phyloP scores from a whole-genome alignment of 2,329 filamentous ascomycete genomes.

The Xylaria sp. region DNA sequence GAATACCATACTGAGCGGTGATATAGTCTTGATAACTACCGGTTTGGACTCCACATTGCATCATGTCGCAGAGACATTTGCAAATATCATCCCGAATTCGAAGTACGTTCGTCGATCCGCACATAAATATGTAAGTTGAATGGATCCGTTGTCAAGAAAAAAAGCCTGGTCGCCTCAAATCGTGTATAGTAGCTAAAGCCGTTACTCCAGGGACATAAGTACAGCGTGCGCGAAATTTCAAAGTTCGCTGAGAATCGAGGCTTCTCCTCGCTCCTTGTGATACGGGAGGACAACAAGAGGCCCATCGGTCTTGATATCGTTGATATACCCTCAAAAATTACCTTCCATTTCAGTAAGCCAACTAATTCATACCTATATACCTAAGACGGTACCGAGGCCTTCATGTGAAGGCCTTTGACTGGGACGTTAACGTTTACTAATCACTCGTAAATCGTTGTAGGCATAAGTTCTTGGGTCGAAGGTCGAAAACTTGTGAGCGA shows the following conservation, averaged over 20 bases:
- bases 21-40: slow-evolving; percentile 82
- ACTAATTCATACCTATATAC: background rate
- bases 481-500: slow-evolving; percentile 72
- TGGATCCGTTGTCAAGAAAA: no score
- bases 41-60: slow-evolving; percentile 90
- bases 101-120: slow-evolving; percentile 88
- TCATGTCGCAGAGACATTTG: slow-evolving; percentile 80
- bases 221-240: slow-evolving; percentile 89
- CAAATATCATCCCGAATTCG: slow-evolving; percentile 83
- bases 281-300: slow-evolving; percentile 90
- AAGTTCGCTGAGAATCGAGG: slow-evolving; percentile 83
- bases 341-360: slow-evolving; percentile 80
- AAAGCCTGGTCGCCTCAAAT: background rate
- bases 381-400: background rate
- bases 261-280: slow-evolving; percentile 84
- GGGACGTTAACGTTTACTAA: slow-evolving; percentile 12
- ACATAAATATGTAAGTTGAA: slow-evolving; percentile 70
- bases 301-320: slow-evolving; percentile 85
- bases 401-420: background rate
- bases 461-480: slow-evolving; percentile 75
- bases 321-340: slow-evolving; percentile 84
- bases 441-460: slow-evolving; percentile 12
- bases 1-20: slow-evolving; percentile 11
- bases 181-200: slow-evolving; percentile 13
- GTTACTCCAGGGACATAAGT: slow-evolving; percentile 72